Base-by-base conservation (phyloP, 2,329 filamentous ascomycete genomes). In the Botrytis cinerea region DNA sequence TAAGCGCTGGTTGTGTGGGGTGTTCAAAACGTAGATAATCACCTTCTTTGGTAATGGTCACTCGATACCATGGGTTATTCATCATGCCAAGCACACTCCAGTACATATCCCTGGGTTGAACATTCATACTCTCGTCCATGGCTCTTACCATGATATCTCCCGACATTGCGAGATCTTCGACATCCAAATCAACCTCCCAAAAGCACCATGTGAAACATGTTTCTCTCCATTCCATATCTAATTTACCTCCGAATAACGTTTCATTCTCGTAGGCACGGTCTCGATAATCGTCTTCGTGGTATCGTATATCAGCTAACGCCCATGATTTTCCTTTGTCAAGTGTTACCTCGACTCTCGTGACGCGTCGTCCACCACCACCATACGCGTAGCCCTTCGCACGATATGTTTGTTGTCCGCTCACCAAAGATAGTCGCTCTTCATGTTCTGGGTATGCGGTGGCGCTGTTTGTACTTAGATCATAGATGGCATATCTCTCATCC, bases 41-140 rank as follows among this genome's bases (percentile, higher is more conserved):
- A 0, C 85, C 86, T 74, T 95, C 90, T 73, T 90, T 90, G 70
- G 89, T 88, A 72, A 98, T 92, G 2, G 90, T 89, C 1, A 98
- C 88, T 8, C 95, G 87, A 81, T 92, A 98, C 95, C 95, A 98
- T 0, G 93, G 93, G 78, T 97, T 97, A 83, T 97, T 97, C 95
- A 98, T 97, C 95, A 98, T 98, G 0, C 95, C 94, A 57, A 97
- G 84, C 2, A 97, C 94, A 74, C 90, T 94, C 95, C 95, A 98
- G 83, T 97, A 97, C 93, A 97, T 96, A 79, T 98, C 95, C 75
- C 93, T 87, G 7, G 95, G 95, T 81, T 97, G 94, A 0, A 93
- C 85, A 82, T 92, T 93, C 89, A 97, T 91, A 72, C 91, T 88
- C 76, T 97, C 95, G 78, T 98, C 95, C 94, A 97, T 97, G 7